Percentiles rank a stretch among this genome's conserved stretches.
Evolutionary conservation across 2,329 filamentous ascomycete genomes (phyloP).

Genomic region (Aschersonia sp.): DNA sequence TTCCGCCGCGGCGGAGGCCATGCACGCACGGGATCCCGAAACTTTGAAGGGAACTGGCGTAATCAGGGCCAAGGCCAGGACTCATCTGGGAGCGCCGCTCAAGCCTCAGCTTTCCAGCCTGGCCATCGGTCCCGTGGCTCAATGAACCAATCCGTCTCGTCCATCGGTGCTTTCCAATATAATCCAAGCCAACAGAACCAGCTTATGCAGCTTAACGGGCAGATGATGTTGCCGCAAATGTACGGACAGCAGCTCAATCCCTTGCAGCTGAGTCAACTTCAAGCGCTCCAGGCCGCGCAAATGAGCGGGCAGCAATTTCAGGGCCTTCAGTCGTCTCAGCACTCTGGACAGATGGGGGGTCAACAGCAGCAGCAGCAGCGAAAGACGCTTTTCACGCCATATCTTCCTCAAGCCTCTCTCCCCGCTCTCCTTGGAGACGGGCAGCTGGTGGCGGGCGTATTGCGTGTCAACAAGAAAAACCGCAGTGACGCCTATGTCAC

Average conservation of each 20-base stretch:
- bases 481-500: slow-evolving; percentile 96
- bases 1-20: slow-evolving; percentile 72
- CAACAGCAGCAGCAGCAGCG: slow-evolving; percentile 46
- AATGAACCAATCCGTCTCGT: slow-evolving; percentile 72
- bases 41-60: slow-evolving; percentile 97
- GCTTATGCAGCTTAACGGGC: slow-evolving; percentile 71
- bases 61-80: slow-evolving; percentile 59
- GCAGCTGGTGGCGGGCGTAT: slow-evolving; percentile 87
- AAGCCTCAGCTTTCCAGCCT: slow-evolving; percentile 69
- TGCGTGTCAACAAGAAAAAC: slow-evolving; percentile 99
- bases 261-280: slow-evolving; percentile 77
- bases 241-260: slow-evolving; percentile 82
- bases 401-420: slow-evolving; percentile 85
- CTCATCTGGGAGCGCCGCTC: slow-evolving; percentile 29
- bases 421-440: slow-evolving; percentile 84
- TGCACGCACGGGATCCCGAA: slow-evolving; percentile 69
- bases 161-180: slow-evolving; percentile 80
- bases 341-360: slow-evolving; percentile 50
- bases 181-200: slow-evolving; percentile 63
- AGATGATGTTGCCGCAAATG: slow-evolving; percentile 77
- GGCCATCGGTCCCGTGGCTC: slow-evolving; percentile 80
- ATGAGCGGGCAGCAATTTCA: slow-evolving; percentile 65
- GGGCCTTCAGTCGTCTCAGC: slow-evolving; percentile 55
- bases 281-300: slow-evolving; percentile 81
- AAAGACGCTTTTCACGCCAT: slow-evolving; percentile 97